Evolutionary conservation across 2,329 filamentous ascomycete species (phyloP).

Genomic region (Neonectria ditissima): DNA sequence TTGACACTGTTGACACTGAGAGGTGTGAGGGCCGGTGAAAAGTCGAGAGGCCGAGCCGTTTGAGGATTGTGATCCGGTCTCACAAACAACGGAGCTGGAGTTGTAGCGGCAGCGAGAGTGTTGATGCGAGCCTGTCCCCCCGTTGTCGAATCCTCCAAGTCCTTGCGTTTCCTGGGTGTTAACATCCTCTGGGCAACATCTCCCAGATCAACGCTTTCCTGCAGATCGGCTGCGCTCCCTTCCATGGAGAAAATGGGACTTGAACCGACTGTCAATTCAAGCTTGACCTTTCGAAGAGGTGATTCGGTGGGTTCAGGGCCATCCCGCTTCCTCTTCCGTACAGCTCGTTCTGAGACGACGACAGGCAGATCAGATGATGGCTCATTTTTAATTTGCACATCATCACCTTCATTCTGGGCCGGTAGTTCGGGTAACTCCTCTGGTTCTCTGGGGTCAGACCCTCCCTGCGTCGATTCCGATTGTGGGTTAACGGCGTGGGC

Average conservation of each 20-base stretch:
- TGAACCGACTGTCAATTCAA: slow-evolving; percentile 49
- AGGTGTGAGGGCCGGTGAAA: slow-evolving; percentile 51
- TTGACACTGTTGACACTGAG: slow-evolving; percentile 55
- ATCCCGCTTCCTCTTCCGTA: slow-evolving; percentile 61
- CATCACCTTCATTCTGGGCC: slow-evolving; percentile 7
- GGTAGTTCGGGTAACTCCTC: slow-evolving; percentile 43
- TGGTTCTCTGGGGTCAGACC: slow-evolving; percentile 38
- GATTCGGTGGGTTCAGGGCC: slow-evolving; percentile 39
- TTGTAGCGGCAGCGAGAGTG: slow-evolving; percentile 26
- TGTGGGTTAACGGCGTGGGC: slow-evolving; percentile 28
- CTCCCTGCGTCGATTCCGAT: slow-evolving; percentile 48
- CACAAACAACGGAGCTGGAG: slow-evolving; percentile 36
- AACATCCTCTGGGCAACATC: slow-evolving; percentile 48
- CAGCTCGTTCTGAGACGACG: slow-evolving; percentile 61
- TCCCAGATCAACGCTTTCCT: slow-evolving; percentile 71
- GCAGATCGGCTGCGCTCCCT: slow-evolving; percentile 49
- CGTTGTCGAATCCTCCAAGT: slow-evolving; percentile 35
- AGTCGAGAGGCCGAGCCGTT: slow-evolving; percentile 31
- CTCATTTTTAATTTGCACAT: slow-evolving; percentile 59
- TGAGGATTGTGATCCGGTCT: slow-evolving; percentile 35
- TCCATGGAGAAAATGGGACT: slow-evolving; percentile 45
- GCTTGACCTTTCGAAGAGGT: slow-evolving; percentile 55
- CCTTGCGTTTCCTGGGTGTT: slow-evolving; percentile 53
- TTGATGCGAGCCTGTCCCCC: slow-evolving; percentile 23
- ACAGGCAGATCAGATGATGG: slow-evolving; percentile 65